phyloP scores from a whole-genome alignment of 345 rosid genomes.

The Euclidium syriacum region DNA sequence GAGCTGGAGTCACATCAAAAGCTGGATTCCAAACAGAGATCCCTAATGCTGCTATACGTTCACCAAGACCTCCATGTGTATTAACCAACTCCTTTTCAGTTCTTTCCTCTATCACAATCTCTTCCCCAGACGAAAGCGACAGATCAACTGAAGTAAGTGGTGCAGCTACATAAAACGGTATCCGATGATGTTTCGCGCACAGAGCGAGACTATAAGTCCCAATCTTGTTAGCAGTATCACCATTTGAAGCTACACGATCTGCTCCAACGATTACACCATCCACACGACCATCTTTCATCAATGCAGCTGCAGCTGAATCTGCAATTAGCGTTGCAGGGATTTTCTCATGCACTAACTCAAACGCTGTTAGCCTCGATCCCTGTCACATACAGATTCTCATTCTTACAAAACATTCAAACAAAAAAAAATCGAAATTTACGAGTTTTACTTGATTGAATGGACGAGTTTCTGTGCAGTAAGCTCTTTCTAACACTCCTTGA shows the following conservation, averaged over 20 bases:
- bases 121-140: constrained; percentile 68
- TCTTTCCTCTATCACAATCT: constrained; percentile 81
- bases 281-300: constrained; percentile 74
- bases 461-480: constrained; percentile 96
- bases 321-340: constrained; percentile 89
- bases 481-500: constrained; percentile 64
- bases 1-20: constrained; percentile 89
- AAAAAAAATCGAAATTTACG: neutral
- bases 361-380: constrained; percentile 98
- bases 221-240: constrained; percentile 96
- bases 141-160: constrained; percentile 84
- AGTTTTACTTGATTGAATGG: constrained; percentile 86
- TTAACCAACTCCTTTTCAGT: constrained; percentile 66
- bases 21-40: constrained; percentile 94
- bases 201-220: constrained; percentile 95
- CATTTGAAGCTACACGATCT: constrained; percentile 91
- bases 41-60: constrained; percentile 93
- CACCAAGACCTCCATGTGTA: constrained; percentile 88
- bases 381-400: constrained; percentile 17
- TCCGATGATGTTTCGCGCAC: constrained; percentile 60
- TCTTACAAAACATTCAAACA: neutral
- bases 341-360: constrained; percentile 83
- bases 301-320: constrained; percentile 92
- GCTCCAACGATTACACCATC: constrained; percentile 89
- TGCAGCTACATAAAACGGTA: constrained; percentile 88